Conservation (phyloP, 768 basidiomycete genomes). For the Cystoderma amianthinum region DNA sequence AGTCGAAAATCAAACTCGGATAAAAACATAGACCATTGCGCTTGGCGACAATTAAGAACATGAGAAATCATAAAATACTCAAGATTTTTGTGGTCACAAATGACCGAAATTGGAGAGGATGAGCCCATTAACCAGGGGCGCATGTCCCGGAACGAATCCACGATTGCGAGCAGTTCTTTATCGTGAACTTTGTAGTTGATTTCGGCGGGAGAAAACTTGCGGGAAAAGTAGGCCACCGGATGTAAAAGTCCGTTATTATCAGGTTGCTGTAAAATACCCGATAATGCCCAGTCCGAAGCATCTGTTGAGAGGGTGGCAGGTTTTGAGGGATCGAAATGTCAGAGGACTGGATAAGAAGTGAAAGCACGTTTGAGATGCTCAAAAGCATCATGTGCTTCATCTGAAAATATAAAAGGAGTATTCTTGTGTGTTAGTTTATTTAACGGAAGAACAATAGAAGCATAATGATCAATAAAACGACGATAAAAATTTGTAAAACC, state of each 20-base stretch:
- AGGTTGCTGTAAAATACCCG: conserved; percentile 21
- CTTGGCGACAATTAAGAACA: conserved; percentile 36
- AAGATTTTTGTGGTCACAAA: conserved; percentile 32
- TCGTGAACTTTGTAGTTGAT: conserved; percentile 43
- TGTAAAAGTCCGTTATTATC: conserved; percentile 19
- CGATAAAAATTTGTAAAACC: conserved; percentile 41
- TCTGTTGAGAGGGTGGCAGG: conserved; percentile 20
- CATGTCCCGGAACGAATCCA: conserved; percentile 28
- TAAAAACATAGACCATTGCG: conserved; percentile 36
- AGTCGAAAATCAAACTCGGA: too few relatives aligned
- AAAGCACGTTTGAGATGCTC: conserved; percentile 17
- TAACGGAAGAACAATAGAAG: conserved; percentile 13
- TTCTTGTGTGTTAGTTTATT: conserved; percentile 12
- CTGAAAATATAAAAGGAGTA: conserved; percentile 7
- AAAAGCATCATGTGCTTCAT: conserved; percentile 12
- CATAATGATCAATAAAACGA: conserved; percentile 28
- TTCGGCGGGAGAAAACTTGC: conserved; percentile 26
- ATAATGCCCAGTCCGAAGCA: conserved; percentile 25
- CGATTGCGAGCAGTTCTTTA: conserved; percentile 43
- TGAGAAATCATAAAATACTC: conserved; percentile 32
- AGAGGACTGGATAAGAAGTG: conserved; percentile 21
- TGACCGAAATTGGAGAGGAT: conserved; percentile 12
- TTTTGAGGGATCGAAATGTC: conserved; percentile 19
- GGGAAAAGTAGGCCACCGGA: conserved; percentile 31
- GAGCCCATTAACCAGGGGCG: conserved; percentile 22